phyloP scores from a whole-genome alignment of 768 basidiomycete genomes.

The Xerocomellus intermedius region DNA sequence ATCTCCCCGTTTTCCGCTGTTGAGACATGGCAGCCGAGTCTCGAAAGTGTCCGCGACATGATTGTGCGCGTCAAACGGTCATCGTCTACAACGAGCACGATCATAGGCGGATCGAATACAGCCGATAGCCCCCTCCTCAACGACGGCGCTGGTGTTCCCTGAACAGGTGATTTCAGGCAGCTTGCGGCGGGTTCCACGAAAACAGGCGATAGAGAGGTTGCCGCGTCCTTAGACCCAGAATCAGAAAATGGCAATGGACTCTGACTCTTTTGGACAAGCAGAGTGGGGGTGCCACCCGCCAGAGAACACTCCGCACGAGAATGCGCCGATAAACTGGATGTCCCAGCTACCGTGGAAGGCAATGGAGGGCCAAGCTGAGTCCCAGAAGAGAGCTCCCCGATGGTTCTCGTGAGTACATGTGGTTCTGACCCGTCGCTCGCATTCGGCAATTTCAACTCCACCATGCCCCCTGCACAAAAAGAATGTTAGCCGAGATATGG shows the following conservation, averaged over 20 bases:
- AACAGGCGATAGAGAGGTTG: neutral
- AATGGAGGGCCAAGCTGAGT: constrained; percentile 30
- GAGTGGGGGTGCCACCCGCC: neutral
- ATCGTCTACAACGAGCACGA: constrained; percentile 81
- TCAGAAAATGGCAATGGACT: constrained; percentile 2
- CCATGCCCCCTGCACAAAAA: constrained; percentile 46
- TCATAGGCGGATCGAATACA: constrained; percentile 50
- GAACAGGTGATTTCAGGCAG: constrained; percentile 13
- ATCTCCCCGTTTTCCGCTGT: constrained; percentile 83
- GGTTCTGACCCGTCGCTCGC: constrained; percentile 30
- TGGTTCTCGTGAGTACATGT: constrained; percentile 41
- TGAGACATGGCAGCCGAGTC: constrained; percentile 75
- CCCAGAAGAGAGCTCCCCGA: constrained; percentile 42
- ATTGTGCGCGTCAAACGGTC: constrained; percentile 76
- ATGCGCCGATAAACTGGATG: neutral
- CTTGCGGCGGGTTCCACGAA: constrained; percentile 7
- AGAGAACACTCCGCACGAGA: neutral
- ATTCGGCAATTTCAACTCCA: constrained; percentile 52
- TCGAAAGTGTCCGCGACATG: constrained; percentile 76
- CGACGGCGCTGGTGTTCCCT: constrained; percentile 7
- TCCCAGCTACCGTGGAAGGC: constrained; percentile 3
- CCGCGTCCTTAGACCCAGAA: neutral
- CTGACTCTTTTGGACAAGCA: neutral
- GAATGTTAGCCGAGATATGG: neutral
- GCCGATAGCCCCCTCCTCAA: constrained; percentile 8